A percentile compares a stretch with the other conserved stretches of the same genome.
These are phyloP conservation scores for Mycena latifolia DNA, from an alignment of 768 basidiomycete species.

Conservation along the genomic window DNA sequence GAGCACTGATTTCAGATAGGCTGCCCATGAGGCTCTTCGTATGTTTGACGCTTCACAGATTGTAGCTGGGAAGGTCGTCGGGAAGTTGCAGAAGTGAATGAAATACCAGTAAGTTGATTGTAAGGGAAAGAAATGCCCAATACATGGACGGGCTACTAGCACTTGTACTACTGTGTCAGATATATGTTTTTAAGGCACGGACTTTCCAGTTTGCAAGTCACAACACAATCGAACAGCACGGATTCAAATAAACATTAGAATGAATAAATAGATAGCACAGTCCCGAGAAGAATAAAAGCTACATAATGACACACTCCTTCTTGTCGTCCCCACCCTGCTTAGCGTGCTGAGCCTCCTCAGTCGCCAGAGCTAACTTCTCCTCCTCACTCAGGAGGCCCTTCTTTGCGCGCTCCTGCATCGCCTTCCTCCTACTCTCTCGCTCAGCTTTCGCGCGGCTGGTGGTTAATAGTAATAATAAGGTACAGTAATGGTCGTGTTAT, in stretches of 20 bases:
- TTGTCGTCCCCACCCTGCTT: constrained; percentile 32
- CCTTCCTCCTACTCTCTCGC: constrained; percentile 75
- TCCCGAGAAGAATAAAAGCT: too few relatives aligned
- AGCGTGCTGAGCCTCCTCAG: constrained; percentile 56
- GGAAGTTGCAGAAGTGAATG: constrained; percentile 31
- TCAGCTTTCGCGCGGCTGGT: constrained; percentile 81
- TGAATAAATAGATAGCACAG: too few relatives aligned
- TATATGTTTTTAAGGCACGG: too few relatives aligned
- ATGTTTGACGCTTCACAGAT: constrained; percentile 63
- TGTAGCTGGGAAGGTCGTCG: constrained; percentile 68
- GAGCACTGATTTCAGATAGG: constrained; percentile 37
- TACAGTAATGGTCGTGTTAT: constrained; percentile 39
- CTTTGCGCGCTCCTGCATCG: constrained; percentile 78
- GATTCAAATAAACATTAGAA: too few relatives aligned
- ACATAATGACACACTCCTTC: constrained; percentile 70
- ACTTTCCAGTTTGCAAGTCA: too few relatives aligned
- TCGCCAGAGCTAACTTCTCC: constrained; percentile 64
- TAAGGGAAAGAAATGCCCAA: too few relatives aligned
- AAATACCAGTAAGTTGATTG: too few relatives aligned
- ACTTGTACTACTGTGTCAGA: too few relatives aligned
- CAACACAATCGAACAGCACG: too few relatives aligned
- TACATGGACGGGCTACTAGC: background rate
- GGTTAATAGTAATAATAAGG: constrained; percentile 27
- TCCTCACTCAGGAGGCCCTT: constrained; percentile 75
- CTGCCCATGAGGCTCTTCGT: constrained; percentile 73